Evolutionary conservation across 306 rosid genomes (phyloP).

Genomic region (Lablab purpureus): DNA sequence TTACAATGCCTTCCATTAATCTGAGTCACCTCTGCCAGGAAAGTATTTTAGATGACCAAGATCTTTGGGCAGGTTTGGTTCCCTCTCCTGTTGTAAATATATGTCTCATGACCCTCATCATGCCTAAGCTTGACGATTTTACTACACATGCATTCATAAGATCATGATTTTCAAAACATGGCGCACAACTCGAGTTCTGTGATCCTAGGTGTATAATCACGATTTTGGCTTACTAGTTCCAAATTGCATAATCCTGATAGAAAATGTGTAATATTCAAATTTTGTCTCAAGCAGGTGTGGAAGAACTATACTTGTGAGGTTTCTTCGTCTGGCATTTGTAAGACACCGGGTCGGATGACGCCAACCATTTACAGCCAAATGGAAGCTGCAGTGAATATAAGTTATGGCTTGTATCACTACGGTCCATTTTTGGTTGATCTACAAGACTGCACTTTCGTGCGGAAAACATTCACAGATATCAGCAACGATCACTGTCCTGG

Average conservation of each 20-base stretch:
- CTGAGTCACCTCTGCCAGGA: too few relatives aligned
- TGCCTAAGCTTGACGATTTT: neutral
- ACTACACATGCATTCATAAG: too few relatives aligned
- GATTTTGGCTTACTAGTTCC: neutral
- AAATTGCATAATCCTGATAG: neutral
- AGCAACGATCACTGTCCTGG: conserved; percentile 66
- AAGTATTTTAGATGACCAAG: too few relatives aligned
- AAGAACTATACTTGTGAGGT: conserved; percentile 63
- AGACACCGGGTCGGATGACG: conserved; percentile 75
- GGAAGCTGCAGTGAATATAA: conserved; percentile 67
- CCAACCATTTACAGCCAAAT: conserved; percentile 64
- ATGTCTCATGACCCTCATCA: neutral
- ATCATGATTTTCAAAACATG: neutral
- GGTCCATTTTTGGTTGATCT: conserved; percentile 78
- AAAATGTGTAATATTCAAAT: neutral
- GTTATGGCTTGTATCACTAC: conserved; percentile 71
- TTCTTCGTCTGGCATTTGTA: conserved; percentile 56
- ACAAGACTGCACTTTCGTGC: conserved; percentile 78
- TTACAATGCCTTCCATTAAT: too few relatives aligned
- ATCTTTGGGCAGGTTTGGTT: neutral
- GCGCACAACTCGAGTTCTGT: neutral
- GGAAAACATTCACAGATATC: conserved; percentile 71
- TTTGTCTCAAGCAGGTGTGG: conserved; percentile 72
- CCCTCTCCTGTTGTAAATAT: too few relatives aligned
- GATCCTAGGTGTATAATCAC: neutral